A percentile compares a stretch with the other conserved stretches of the same genome.
These are phyloP conservation scores for Nepenthes gracilis DNA, from an alignment of 148 eudicot genomes.

Conservation along the genomic window DNA sequence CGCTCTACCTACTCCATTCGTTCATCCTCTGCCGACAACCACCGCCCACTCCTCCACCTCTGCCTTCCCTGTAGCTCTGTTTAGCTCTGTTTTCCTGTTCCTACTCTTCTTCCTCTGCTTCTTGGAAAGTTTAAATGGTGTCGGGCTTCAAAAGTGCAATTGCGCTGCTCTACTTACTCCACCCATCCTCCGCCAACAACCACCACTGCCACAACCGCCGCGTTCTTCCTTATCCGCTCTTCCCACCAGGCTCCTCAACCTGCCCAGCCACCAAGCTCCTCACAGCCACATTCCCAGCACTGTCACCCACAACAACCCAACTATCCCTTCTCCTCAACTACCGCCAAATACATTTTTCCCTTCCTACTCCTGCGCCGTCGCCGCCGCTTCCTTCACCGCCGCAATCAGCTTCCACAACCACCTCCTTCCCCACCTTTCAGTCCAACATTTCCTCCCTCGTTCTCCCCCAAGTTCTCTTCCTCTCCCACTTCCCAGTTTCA, in stretches of 20 bases:
- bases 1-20: too few species aligned
- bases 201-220: constrained; percentile 18
- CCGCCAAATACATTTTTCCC: too few species aligned
- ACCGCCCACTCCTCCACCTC: too few species aligned
- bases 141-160: too few species aligned
- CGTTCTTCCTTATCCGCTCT: constrained; percentile 9
- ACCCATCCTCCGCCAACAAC: neutral
- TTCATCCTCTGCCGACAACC: too few species aligned
- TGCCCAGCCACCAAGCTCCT: constrained; percentile 26
- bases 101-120: too few species aligned
- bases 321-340: too few species aligned
- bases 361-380: too few species aligned
- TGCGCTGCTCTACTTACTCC: too few species aligned
- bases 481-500: constrained; percentile 28
- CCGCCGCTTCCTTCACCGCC: neutral
- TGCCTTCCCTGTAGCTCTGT: too few species aligned
- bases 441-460: constrained; percentile 80
- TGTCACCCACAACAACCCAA: neutral
- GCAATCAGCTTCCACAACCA: constrained; percentile 8
- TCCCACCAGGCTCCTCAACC: constrained; percentile 4
- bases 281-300: constrained; percentile 6
- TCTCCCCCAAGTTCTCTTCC: constrained; percentile 34
- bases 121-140: too few species aligned
- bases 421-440: constrained; percentile 36
- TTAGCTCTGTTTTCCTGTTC: too few species aligned